Evolutionary conservation across 768 basidiomycete species (phyloP).

Genomic region (Chalciporus sphaerocephalus): DNA sequence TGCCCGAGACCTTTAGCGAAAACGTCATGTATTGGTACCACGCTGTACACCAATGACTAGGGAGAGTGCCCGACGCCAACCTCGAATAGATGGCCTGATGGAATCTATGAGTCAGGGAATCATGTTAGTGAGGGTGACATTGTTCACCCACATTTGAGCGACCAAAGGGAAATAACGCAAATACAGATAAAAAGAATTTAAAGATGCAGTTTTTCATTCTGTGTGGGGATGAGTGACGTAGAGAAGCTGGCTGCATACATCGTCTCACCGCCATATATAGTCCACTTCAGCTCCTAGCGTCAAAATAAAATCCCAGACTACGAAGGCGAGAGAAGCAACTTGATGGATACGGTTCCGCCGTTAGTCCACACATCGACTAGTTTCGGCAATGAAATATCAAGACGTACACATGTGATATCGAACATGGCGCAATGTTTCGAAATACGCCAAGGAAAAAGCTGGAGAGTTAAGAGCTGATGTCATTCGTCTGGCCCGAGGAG

Average conservation of each 20-base stretch:
- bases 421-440: constrained; percentile 4
- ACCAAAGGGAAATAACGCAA: neutral
- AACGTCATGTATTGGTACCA: neutral
- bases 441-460: constrained; percentile 3
- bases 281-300: constrained; percentile 24
- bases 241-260: neutral
- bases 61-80: neutral
- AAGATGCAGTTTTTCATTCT: neutral
- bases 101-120: neutral
- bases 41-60: neutral
- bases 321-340: constrained; percentile 26
- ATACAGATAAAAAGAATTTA: neutral
- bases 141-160: neutral
- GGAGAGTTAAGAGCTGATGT: neutral
- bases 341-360: neutral
- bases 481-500: constrained; percentile 9
- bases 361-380: neutral
- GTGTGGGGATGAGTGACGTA: constrained; percentile 2
- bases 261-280: constrained; percentile 30
- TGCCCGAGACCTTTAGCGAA: constrained; percentile 6
- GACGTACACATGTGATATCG: constrained; percentile 11
- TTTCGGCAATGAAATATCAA: neutral
- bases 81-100: neutral
- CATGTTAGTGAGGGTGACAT: neutral
- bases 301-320: constrained; percentile 27